Evolutionary conservation across 1,139 yeast species (phyloP).

Genomic region (Pneumocystis wakefieldiae): DNA sequence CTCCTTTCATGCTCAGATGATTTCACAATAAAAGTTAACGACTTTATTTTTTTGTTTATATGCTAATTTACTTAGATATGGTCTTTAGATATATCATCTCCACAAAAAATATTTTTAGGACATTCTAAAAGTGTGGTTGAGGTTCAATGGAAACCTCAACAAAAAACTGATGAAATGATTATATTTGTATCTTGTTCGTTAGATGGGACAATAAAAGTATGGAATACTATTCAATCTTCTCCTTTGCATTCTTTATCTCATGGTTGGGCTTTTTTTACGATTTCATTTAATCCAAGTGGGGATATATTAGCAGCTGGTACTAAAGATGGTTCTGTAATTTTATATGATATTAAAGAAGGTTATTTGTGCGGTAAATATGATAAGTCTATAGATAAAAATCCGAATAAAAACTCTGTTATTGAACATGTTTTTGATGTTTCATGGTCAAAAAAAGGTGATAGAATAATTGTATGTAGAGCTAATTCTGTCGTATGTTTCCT

Average conservation of each 20-base stretch:
- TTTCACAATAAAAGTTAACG: conserved; percentile 9
- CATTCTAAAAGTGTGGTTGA: conserved; percentile 3
- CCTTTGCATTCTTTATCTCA: conserved; percentile 2
- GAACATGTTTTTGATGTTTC: neutral
- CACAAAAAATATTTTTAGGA: conserved; percentile 5
- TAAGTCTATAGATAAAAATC: neutral
- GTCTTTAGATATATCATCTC: conserved; percentile 8
- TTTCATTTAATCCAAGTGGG: conserved; percentile 2
- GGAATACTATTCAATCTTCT: conserved; percentile 9
- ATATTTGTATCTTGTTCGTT: conserved; percentile 9
- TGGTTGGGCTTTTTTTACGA: conserved; percentile 2
- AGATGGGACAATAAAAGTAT: conserved; percentile 8
- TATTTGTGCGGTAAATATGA: neutral
- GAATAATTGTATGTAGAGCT: neutral
- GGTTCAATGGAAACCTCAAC: conserved; percentile 7
- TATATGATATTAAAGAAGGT: neutral
- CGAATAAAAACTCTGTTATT: neutral
- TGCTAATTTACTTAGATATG: conserved; percentile 7
- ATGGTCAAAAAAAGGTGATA: neutral
- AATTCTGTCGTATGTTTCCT: neutral
- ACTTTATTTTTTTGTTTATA: conserved; percentile 5
- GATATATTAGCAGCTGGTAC: neutral
- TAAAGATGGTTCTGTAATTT: conserved; percentile 1
- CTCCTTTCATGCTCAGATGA: conserved; percentile 72
- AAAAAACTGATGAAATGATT: conserved; percentile 3